Percentiles rank a stretch among this genome's conserved stretches.
phyloP scores from a whole-genome alignment of 139 green algal genomes.

The Chlamydomonas schloesseri region DNA sequence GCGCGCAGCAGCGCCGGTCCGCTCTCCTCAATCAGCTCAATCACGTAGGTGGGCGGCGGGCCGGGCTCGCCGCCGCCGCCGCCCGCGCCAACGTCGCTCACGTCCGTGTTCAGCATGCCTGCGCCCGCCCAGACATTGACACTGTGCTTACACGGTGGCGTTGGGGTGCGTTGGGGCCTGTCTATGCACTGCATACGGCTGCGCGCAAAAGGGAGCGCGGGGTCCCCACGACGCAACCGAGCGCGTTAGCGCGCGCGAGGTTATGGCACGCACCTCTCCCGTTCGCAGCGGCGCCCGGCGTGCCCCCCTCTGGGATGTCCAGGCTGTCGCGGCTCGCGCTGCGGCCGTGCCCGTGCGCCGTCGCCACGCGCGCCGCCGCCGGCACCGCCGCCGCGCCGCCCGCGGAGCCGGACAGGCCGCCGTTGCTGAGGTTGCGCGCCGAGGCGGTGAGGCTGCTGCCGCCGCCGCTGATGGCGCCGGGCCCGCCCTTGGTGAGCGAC shows the following conservation, averaged over 20 bases:
- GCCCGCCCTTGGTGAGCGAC: neutral
- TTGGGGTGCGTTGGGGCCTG: no score
- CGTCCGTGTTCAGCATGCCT: no score
- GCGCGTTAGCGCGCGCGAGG: no score
- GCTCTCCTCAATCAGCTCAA: constrained; percentile 83
- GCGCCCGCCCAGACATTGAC: no score
- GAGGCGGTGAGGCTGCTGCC: neutral
- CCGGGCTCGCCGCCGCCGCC: neutral
- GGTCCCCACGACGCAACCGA: no score
- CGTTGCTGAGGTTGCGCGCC: constrained; percentile 14
- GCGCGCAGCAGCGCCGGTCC: constrained; percentile 57
- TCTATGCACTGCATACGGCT: no score
- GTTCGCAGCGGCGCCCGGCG: no score
- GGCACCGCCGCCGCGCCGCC: neutral
- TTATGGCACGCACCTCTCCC: no score
- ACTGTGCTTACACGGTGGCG: no score
- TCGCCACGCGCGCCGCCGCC: neutral
- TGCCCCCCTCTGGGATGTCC: neutral
- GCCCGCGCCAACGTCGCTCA: neutral
- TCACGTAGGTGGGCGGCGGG: constrained; percentile 66
- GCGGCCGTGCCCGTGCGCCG: neutral
- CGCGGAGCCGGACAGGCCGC: neutral
- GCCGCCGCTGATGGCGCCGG: neutral
- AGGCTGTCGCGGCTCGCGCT: constrained; percentile 31
- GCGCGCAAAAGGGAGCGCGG: no score